Evolutionary conservation across 164 flowering plant genomes (phyloP), one percentile per base, ranked within the genome.

Genomic region (Magnolia sinica): DNA sequence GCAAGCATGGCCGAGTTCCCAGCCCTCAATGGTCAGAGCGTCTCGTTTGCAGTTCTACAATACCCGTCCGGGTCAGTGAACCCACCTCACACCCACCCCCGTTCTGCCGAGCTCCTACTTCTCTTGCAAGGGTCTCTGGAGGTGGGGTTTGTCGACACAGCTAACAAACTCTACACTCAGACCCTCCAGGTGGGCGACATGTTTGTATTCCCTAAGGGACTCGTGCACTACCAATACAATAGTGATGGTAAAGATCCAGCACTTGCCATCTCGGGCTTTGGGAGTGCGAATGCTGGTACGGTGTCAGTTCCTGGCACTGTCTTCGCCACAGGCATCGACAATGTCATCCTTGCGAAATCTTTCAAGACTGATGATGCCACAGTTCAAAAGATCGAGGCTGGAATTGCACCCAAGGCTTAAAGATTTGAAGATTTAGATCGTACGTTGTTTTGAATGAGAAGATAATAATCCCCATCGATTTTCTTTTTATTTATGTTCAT

Each of bases 1-100:
- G 72, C 71, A 24, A 68, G 27, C 49, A 31, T 24, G 49, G 71
- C n/a, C 0, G 55, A 70, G 20, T 37, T 70, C 50, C 72, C 55
- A 8, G 55, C 72, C 11, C 55, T 31, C n/a, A 19, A 70, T 14
- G 72, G 72, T 14, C 72, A 70, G 16, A 70, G 72, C 3, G 72
- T 70, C 51, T 70, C 72, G 13, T 70, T 1, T 70, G 29, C 37
- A 24, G 0, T 65, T 22, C 68, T 65, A 22, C 68, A 24, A 20
- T 65, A 65, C 68, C 68, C 68, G 6, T 14, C 37, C 0, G 29
- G 68, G 22, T 65, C 37, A 1, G 29, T 65, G 31, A 65, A 65
- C 68, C 84, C 86, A 0, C 82, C 81, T 20, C 85, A 86, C 76
- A 75, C 81, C 22, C 88, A 86, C 52, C 85, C 88, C 1, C 78